A percentile compares a stretch with the other conserved stretches of the same genome.
These are phyloP conservation scores for Irpex lacteus DNA, from an alignment of 1,284 basidiomycete genomes.

Conservation along the genomic window DNA sequence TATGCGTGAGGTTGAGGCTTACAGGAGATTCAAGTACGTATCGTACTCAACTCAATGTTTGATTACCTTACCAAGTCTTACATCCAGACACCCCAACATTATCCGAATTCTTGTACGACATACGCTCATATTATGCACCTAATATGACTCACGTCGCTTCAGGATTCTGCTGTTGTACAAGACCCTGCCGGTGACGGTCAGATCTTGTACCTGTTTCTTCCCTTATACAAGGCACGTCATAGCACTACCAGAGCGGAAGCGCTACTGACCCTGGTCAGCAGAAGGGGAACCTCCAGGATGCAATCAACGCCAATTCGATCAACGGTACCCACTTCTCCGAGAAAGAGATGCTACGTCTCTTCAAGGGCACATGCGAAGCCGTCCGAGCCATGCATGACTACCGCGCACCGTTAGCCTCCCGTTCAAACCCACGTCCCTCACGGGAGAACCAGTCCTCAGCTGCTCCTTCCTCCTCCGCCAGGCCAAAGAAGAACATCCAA, in stretches of 20 bases:
- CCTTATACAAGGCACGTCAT: constrained; percentile 70
- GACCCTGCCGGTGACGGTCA: constrained; percentile 92
- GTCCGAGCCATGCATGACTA: constrained; percentile 94
- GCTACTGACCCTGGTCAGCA: constrained; percentile 25
- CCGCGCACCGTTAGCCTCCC: constrained; percentile 43
- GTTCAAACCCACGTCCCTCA: constrained; percentile 27
- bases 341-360: constrained; percentile 82
- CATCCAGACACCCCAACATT: constrained; percentile 78
- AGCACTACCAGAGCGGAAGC: background rate
- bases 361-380: constrained; percentile 92
- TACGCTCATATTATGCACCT: background rate
- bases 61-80: background rate
- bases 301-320: constrained; percentile 85
- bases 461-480: constrained; percentile 23
- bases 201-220: constrained; percentile 92
- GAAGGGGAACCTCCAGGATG: constrained; percentile 94
- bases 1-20: constrained; percentile 90
- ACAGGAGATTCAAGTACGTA: constrained; percentile 78
- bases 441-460: constrained; percentile 26
- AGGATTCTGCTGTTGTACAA: constrained; percentile 94
- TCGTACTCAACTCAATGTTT: constrained; percentile 2
- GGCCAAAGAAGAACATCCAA: constrained; percentile 17
- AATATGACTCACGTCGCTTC: constrained; percentile 5
- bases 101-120: constrained; percentile 76
- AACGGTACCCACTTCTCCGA: constrained; percentile 86